Conservation (phyloP, 1,284 basidiomycete genomes). For the Marasmius oreades region DNA sequence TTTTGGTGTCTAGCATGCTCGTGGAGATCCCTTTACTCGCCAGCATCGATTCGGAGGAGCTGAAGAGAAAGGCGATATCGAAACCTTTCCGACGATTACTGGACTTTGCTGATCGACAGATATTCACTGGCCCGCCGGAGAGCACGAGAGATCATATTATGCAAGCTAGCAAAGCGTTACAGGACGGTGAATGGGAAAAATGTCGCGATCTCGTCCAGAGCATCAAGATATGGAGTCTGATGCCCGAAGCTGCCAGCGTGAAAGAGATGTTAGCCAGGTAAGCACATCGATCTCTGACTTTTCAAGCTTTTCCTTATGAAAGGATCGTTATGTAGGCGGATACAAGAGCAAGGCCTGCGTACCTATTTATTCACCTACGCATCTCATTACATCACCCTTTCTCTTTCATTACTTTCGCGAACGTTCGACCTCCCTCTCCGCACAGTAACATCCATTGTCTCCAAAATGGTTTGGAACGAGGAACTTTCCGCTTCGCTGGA, state of each 20-base stretch:
- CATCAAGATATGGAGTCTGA: slow-evolving; percentile 97
- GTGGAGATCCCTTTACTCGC: slow-evolving; percentile 96
- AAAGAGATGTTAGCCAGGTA: slow-evolving; percentile 94
- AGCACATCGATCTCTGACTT: slow-evolving; percentile 25
- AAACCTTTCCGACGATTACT: slow-evolving; percentile 94
- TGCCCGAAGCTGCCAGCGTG: slow-evolving; percentile 86
- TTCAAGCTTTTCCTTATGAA: slow-evolving; percentile 4
- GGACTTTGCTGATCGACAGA: slow-evolving; percentile 96
- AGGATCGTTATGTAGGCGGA: slow-evolving; percentile 59
- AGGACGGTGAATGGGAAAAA: slow-evolving; percentile 96
- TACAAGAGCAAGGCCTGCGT: slow-evolving; percentile 95
- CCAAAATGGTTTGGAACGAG: slow-evolving; percentile 99
- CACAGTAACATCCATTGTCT: slow-evolving; percentile 88
- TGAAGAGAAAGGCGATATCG: slow-evolving; percentile 87
- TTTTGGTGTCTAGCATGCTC: slow-evolving; percentile 97
- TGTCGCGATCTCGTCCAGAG: slow-evolving; percentile 90
- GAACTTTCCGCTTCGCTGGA: slow-evolving; percentile 94
- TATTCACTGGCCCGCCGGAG: slow-evolving; percentile 98
- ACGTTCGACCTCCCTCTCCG: slow-evolving; percentile 85
- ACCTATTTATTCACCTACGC: slow-evolving; percentile 99
- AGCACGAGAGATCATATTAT: slow-evolving; percentile 99
- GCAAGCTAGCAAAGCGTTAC: slow-evolving; percentile 96
- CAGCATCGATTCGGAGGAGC: slow-evolving; percentile 91
- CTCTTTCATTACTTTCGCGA: slow-evolving; percentile 80
- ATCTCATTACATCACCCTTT: slow-evolving; percentile 90